Conservation (phyloP, 768 basidiomycete genomes). For the Termitomyces sp. region DNA sequence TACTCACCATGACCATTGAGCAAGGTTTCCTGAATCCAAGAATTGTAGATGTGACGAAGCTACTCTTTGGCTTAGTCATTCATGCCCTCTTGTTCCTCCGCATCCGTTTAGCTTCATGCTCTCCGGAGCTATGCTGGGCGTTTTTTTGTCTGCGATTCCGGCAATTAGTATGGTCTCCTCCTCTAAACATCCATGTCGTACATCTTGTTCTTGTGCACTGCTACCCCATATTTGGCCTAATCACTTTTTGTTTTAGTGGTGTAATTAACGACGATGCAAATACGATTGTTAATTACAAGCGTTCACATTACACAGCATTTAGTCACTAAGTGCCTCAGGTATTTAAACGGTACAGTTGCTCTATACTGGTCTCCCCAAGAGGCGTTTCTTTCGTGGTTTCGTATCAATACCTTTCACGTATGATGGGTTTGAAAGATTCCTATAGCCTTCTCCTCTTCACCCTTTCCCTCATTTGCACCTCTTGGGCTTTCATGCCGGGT, state of each 20-base stretch:
- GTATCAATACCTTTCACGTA: neutral
- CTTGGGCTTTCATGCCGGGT: slow-evolving; percentile 36
- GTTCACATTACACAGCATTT: neutral
- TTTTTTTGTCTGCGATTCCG: neutral
- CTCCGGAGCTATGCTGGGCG: too few species aligned
- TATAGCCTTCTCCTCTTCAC: slow-evolving; percentile 10
- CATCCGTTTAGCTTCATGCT: neutral
- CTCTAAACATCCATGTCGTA: neutral
- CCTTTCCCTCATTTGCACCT: slow-evolving; percentile 23
- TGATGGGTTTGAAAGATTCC: neutral
- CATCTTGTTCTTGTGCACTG: neutral
- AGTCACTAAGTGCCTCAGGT: neutral
- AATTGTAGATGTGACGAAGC: neutral
- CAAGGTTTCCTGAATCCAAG: slow-evolving; percentile 22
- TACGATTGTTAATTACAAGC: neutral
- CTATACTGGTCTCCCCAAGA: slow-evolving; percentile 16
- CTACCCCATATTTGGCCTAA: neutral
- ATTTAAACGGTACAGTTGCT: neutral
- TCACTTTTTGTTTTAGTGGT: neutral
- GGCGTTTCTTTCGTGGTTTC: neutral
- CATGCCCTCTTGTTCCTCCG: neutral
- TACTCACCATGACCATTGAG: neutral
- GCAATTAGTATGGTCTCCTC: neutral
- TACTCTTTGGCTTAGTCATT: neutral
- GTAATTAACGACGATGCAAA: neutral